A percentile compares a stretch with the other conserved stretches of the same genome.
Evolutionary conservation across 306 rosid genomes (phyloP).

Genomic region (Argentina anserina): DNA sequence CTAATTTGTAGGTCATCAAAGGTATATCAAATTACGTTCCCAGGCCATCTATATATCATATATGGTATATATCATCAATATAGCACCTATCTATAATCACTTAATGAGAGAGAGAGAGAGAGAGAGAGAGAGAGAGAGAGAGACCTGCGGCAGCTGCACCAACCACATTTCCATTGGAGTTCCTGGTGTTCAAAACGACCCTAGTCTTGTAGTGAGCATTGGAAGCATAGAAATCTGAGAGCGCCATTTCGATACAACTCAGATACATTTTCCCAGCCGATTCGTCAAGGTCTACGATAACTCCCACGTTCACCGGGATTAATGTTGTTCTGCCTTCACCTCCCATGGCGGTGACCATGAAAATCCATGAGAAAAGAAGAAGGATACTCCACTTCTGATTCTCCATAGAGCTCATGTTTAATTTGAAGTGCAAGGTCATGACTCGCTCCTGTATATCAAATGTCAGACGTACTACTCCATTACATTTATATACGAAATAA

Average conservation of each 20-base stretch:
- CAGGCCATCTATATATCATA: no score
- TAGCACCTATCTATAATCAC: no score
- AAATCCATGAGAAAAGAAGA: neutral
- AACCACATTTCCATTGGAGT: neutral
- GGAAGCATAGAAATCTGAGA: slow-evolving; percentile 14
- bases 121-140: neutral
- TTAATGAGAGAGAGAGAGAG: neutral
- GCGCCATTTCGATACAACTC: slow-evolving; percentile 21
- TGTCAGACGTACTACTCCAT: neutral
- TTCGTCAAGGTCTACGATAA: slow-evolving; percentile 1
- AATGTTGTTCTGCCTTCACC: neutral
- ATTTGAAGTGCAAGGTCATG: neutral
- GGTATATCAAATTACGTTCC: no score
- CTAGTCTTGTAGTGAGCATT: neutral
- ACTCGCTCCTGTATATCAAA: neutral
- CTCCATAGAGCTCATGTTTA: neutral
- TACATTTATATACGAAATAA: no score
- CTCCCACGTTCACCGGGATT: slow-evolving; percentile 1
- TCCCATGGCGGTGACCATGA: neutral
- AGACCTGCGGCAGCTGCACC: slow-evolving; percentile 16
- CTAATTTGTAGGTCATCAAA: no score
- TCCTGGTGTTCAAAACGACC: neutral
- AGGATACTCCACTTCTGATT: neutral
- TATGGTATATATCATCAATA: no score
- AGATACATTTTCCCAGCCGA: slow-evolving; percentile 7